phyloP scores from a whole-genome alignment of 768 basidiomycete genomes.

The Trametes meyenii region DNA sequence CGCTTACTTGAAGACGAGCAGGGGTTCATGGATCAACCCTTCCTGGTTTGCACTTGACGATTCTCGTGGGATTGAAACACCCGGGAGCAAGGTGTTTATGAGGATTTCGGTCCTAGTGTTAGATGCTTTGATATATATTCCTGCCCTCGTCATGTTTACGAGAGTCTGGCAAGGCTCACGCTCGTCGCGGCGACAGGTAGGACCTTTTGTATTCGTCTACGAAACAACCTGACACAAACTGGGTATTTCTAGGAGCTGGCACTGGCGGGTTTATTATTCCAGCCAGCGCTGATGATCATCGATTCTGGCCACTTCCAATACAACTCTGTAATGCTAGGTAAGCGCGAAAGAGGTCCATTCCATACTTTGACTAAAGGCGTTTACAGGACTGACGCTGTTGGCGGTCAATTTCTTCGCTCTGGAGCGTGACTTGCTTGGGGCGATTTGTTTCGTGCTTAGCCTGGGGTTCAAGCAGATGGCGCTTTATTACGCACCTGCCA shows the following conservation, averaged over 20 bases:
- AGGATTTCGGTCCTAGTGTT: conserved; percentile 69
- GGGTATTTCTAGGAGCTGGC: conserved; percentile 56
- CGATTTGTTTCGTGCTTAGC: conserved; percentile 79
- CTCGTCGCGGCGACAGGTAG: conserved; percentile 79
- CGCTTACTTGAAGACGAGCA: conserved; percentile 23
- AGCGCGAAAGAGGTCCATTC: conserved; percentile 21
- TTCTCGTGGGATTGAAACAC: conserved; percentile 74
- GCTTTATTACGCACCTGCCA: conserved; percentile 88
- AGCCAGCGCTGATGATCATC: conserved; percentile 81
- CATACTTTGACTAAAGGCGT: background rate
- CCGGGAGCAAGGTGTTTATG: conserved; percentile 76
- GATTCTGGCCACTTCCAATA: conserved; percentile 97
- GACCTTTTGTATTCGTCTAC: conserved; percentile 15
- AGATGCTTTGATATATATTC: conserved; percentile 75
- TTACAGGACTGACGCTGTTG: conserved; percentile 65
- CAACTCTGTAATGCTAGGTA: conserved; percentile 92
- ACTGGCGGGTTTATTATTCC: conserved; percentile 71
- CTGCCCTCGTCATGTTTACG: conserved; percentile 70
- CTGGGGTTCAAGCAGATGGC: conserved; percentile 97
- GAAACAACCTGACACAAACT: background rate
- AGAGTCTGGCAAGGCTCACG: conserved; percentile 66
- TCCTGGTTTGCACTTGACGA: conserved; percentile 71
- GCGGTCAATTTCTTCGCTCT: conserved; percentile 70
- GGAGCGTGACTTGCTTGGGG: conserved; percentile 74
- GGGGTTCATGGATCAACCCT: conserved; percentile 53